These are phyloP conservation scores for Luffa acutangula DNA, from an alignment of 306 rosid species.

Conservation along the genomic window DNA sequence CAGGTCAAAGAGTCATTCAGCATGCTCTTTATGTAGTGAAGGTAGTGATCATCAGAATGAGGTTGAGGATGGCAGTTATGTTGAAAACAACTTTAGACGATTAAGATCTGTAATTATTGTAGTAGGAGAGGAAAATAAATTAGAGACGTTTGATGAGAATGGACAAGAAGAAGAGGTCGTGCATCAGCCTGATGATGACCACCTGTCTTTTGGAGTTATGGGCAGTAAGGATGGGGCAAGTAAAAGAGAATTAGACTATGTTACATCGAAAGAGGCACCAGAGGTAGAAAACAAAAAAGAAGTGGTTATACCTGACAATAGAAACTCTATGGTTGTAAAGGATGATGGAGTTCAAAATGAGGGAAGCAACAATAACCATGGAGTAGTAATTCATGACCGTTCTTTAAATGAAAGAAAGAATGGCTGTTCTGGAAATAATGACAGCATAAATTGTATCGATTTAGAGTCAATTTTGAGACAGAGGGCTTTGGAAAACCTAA, in stretches of 20 bases:
- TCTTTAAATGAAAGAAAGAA: conserved; percentile 20
- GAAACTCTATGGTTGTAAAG: conserved; percentile 6
- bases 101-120: conserved; percentile 57
- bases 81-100: conserved; percentile 31
- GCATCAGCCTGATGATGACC: conserved; percentile 38
- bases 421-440: conserved; percentile 19
- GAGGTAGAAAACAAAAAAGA: conserved; percentile 26
- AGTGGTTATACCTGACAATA: conserved; percentile 17
- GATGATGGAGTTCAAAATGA: conserved; percentile 6
- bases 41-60: conserved; percentile 21
- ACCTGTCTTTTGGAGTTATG: conserved; percentile 57
- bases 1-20: conserved; percentile 50
- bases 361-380: conserved; percentile 15
- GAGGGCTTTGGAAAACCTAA: conserved; percentile 73
- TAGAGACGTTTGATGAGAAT: conserved; percentile 20
- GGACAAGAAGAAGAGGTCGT: conserved; percentile 50
- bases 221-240: conserved; percentile 46
- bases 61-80: conserved; percentile 20
- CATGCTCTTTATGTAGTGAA: conserved; percentile 24
- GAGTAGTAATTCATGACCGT: conserved; percentile 21
- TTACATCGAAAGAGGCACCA: conserved; percentile 17
- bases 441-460: conserved; percentile 29
- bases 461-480: conserved; percentile 68
- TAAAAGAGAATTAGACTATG: conserved; percentile 36
- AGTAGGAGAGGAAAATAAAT: conserved; percentile 26